Evolutionary conservation across 176 grass and related monocot genomes (phyloP).

Genomic region (Paspalum notatum): DNA sequence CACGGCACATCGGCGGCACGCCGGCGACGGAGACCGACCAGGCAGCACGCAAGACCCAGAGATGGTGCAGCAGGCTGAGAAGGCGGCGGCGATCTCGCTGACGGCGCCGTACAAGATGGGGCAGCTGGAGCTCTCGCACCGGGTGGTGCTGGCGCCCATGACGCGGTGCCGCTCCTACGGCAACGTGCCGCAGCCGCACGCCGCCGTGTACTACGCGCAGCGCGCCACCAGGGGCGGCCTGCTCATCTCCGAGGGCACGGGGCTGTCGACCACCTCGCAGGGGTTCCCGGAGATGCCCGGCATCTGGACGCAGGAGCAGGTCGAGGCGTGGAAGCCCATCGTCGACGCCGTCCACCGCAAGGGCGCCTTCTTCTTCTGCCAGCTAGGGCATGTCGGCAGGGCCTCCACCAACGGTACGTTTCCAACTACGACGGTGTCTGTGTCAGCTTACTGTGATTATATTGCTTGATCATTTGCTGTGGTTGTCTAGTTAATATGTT

Average conservation of each 20-base stretch:
- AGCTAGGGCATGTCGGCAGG: slow-evolving; percentile 50
- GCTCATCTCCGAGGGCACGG: slow-evolving; percentile 54
- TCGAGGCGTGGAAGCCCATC: slow-evolving; percentile 63
- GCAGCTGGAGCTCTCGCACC: slow-evolving; percentile 45
- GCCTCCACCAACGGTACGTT: slow-evolving; percentile 42
- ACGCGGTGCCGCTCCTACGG: slow-evolving; percentile 54
- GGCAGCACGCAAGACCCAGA: neutral
- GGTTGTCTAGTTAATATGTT: neutral
- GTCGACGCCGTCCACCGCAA: slow-evolving; percentile 63
- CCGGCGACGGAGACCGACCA: neutral
- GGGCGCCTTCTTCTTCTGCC: slow-evolving; percentile 49
- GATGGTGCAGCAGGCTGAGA: neutral
- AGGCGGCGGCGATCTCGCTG: slow-evolving; percentile 39
- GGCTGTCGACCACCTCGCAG: slow-evolving; percentile 44
- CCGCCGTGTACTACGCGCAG: slow-evolving; percentile 52
- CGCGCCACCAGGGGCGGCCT: slow-evolving; percentile 50
- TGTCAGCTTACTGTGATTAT: neutral
- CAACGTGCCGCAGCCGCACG: slow-evolving; percentile 56
- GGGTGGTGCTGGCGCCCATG: slow-evolving; percentile 57
- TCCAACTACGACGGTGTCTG: no score
- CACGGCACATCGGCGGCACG: neutral
- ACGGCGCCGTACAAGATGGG: slow-evolving; percentile 52
- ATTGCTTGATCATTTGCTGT: neutral
- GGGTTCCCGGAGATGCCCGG: slow-evolving; percentile 41
- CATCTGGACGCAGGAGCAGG: slow-evolving; percentile 23